Percentiles rank a stretch among this genome's conserved stretches.
These are phyloP conservation scores for Collybia mongolica DNA, from an alignment of 768 basidiomycete species.

Conservation along the genomic window DNA sequence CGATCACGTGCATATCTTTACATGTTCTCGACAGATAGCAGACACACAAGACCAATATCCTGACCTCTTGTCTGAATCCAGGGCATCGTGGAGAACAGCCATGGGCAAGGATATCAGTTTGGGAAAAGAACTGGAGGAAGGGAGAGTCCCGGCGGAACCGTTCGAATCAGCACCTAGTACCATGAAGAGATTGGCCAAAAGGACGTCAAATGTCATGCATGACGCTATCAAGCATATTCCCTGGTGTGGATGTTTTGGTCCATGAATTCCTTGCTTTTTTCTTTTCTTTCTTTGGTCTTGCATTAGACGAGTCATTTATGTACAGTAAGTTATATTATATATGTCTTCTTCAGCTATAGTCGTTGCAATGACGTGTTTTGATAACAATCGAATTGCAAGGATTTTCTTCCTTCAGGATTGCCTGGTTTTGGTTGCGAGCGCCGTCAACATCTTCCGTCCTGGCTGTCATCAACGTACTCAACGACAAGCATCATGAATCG, in stretches of 20 bases:
- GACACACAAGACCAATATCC: conserved; percentile 6
- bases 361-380: too few relatives aligned
- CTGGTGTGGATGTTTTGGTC: conserved; percentile 6
- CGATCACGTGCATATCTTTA: not conserved
- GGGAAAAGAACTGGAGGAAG: not conserved
- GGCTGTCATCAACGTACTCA: too few relatives aligned
- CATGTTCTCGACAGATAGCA: conserved; percentile 7
- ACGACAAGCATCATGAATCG: too few relatives aligned
- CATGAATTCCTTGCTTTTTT: too few relatives aligned
- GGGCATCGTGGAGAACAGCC: not conserved
- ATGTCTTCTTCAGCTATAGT: too few relatives aligned
- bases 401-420: too few relatives aligned
- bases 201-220: conserved; percentile 9
- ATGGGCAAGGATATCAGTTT: not conserved
- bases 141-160: not conserved
- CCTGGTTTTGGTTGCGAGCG: too few relatives aligned
- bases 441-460: too few relatives aligned
- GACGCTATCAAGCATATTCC: conserved; percentile 11
- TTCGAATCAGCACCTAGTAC: not conserved
- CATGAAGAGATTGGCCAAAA: not conserved
- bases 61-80: not conserved
- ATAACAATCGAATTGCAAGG: too few relatives aligned
- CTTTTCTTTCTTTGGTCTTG: too few relatives aligned
- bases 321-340: too few relatives aligned
- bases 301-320: too few relatives aligned